Percentiles rank a stretch among this genome's conserved stretches.
These are phyloP conservation scores for Geotrichum cucujoidarum DNA, from an alignment of 1,139 yeast genomes.

Conservation along the genomic window DNA sequence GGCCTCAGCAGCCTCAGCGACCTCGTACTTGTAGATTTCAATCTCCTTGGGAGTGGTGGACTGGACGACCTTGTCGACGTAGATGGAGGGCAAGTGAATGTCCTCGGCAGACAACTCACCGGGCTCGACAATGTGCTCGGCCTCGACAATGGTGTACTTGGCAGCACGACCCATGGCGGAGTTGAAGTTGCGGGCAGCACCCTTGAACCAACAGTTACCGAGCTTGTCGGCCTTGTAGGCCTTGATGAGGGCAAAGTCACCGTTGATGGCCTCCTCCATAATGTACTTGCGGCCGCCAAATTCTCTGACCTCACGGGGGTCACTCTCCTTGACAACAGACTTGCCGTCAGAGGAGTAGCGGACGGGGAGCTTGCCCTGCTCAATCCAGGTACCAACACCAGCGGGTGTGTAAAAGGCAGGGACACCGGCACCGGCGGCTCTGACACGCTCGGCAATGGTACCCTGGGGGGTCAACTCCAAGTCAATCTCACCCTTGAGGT, in stretches of 20 bases:
- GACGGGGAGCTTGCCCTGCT: slow-evolving; percentile 47
- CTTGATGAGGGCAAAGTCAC: slow-evolving; percentile 47
- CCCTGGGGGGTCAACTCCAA: slow-evolving; percentile 50
- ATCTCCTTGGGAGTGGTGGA: slow-evolving; percentile 44
- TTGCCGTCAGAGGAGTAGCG: slow-evolving; percentile 36
- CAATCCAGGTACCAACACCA: slow-evolving; percentile 50
- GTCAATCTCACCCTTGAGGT: slow-evolving; percentile 44
- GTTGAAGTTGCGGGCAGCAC: slow-evolving; percentile 48
- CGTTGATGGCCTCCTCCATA: slow-evolving; percentile 43
- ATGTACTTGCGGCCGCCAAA: slow-evolving; percentile 44
- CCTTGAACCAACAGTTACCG: slow-evolving; percentile 48
- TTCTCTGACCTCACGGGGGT: slow-evolving; percentile 43
- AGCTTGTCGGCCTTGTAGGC: slow-evolving; percentile 46
- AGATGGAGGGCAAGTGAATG: slow-evolving; percentile 47
- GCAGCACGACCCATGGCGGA: slow-evolving; percentile 46
- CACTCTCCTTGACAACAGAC: slow-evolving; percentile 37
- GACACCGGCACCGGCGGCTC: slow-evolving; percentile 51
- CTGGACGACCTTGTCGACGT: slow-evolving; percentile 42
- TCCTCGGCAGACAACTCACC: slow-evolving; percentile 46
- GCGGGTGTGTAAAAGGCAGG: slow-evolving; percentile 50
- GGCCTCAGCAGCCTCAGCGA: slow-evolving; percentile 16
- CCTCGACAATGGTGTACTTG: slow-evolving; percentile 46
- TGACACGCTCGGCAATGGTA: slow-evolving; percentile 45
- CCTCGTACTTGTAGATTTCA: slow-evolving; percentile 37
- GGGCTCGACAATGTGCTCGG: slow-evolving; percentile 47